phyloP scores from a whole-genome alignment of 2,329 filamentous ascomycete genomes.

The Colletotrichum simmondsii region DNA sequence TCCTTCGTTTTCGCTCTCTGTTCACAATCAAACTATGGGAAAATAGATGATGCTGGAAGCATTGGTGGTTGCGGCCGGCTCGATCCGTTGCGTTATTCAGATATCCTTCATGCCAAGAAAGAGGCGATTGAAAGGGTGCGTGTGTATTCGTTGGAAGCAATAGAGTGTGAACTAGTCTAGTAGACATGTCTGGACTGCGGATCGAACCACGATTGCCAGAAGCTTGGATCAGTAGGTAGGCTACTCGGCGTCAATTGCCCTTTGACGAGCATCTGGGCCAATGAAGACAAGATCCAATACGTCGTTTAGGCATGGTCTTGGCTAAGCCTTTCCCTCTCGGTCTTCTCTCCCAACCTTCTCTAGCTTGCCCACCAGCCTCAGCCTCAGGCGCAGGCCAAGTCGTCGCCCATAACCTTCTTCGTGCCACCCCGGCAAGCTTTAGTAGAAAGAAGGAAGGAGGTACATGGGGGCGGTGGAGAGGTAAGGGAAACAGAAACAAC shows the following conservation, averaged over 20 bases:
- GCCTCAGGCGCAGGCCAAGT: background rate
- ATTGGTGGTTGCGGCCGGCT: background rate
- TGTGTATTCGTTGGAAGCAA: background rate
- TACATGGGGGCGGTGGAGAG: background rate
- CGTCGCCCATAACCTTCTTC: background rate
- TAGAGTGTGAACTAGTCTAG: background rate
- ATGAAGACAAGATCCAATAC: background rate
- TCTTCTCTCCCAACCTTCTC: background rate
- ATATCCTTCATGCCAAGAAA: background rate
- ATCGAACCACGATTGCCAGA: constrained; percentile 3
- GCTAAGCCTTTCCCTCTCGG: background rate
- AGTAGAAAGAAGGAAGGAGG: background rate
- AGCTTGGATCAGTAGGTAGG: background rate
- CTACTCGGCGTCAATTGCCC: background rate
- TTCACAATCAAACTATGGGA: background rate
- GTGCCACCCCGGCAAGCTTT: background rate
- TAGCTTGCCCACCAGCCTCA: background rate
- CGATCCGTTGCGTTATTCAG: background rate
- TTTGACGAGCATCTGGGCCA: background rate
- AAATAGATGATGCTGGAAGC: background rate
- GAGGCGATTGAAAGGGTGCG: background rate
- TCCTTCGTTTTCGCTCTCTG: background rate
- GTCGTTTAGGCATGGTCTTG: background rate
- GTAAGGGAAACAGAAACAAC: background rate
- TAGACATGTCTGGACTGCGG: background rate